Evolutionary conservation across 495 filamentous ascomycete species (phyloP), one percentile per base, ranked within the genome.

Genomic region (Saxispiralis lemnorum): DNA sequence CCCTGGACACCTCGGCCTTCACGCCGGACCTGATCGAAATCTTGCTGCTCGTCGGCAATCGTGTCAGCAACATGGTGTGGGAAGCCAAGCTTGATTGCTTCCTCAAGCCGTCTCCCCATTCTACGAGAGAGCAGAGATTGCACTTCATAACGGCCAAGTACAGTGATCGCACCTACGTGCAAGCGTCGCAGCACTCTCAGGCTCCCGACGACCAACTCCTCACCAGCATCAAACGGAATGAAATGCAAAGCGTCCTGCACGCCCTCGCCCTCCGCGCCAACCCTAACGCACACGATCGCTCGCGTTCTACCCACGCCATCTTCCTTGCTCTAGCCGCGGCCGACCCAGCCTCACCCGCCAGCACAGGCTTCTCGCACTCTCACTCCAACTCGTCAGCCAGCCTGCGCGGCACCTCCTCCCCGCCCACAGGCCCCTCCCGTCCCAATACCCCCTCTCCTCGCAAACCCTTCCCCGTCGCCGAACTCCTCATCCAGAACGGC

Each of bases 101-200:
- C 17, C 58, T 67, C 28, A 94, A 89, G 53, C 88, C 84, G 7
- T 60, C 65, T 4, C 68, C 81, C 2, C 71, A 74, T 37, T 81
- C 92, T 9, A 86, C 78, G 2, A 74, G 89, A 19, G 89, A 99
- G 53, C 82, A 89, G 56, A 71, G 89, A 14, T 68, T 96, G 11
- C 80, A 71, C 49, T 99, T 94, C 56, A 96, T 99, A 56, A 94
- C 83, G 5, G 71, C 79, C 31, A 99, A 99, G 62, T 99, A 99
- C 52, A 81, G 82, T 28, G 81, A 95, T 6, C 68, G 76, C 45
- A 73, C 76, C 12, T 93, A 72, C 53, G 82, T 99, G 14, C 73
- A 81, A 49, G 79, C 80, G 2, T 59, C 81, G 15, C 76, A 81
- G 0, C 59, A 79, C 9, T 89, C 84, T 11, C 74, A 80, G 14